Evolutionary conservation across 768 basidiomycete genomes (phyloP).

Genomic region (Xerocomus brunneocitrinus): DNA sequence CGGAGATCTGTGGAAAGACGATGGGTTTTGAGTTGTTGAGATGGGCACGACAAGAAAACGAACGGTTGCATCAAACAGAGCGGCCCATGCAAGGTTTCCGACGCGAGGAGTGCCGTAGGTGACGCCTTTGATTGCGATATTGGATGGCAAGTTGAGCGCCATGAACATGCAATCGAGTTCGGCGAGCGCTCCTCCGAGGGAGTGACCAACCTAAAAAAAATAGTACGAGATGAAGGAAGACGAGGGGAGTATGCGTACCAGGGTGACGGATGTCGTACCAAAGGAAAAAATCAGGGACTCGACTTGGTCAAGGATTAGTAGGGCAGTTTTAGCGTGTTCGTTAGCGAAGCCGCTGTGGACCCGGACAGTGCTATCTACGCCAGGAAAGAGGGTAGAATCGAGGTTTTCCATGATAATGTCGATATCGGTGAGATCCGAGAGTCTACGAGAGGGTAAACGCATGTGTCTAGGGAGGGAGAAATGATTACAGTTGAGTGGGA

Average conservation of each 20-base stretch:
- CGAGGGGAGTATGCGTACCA: constrained; percentile 27
- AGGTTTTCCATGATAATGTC: constrained; percentile 39
- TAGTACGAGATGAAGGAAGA: not conserved
- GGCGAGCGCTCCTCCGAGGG: constrained; percentile 50
- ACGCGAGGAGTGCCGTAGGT: constrained; percentile 31
- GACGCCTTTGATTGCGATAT: constrained; percentile 29
- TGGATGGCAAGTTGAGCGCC: constrained; percentile 42
- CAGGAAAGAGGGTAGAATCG: constrained; percentile 51
- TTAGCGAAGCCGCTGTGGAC: constrained; percentile 54
- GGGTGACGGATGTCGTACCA: constrained; percentile 38
- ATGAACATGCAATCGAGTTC: constrained; percentile 49
- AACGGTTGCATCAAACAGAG: constrained; percentile 25
- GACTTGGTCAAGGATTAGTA: constrained; percentile 41
- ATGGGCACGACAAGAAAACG: not conserved
- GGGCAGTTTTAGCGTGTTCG: constrained; percentile 46
- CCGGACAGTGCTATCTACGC: constrained; percentile 37
- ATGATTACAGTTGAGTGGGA: constrained; percentile 45
- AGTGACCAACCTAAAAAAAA: constrained; percentile 40
- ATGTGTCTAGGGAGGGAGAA: not conserved
- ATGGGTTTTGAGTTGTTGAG: not conserved
- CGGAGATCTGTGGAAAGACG: constrained; percentile 12
- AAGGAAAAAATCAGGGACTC: constrained; percentile 36
- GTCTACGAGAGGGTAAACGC: constrained; percentile 24
- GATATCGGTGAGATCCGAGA: constrained; percentile 49
- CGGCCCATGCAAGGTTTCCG: constrained; percentile 27